Evolutionary conservation across 805 yeast genomes (phyloP).

Genomic region (Saccharomyces cerevisiae): DNA sequence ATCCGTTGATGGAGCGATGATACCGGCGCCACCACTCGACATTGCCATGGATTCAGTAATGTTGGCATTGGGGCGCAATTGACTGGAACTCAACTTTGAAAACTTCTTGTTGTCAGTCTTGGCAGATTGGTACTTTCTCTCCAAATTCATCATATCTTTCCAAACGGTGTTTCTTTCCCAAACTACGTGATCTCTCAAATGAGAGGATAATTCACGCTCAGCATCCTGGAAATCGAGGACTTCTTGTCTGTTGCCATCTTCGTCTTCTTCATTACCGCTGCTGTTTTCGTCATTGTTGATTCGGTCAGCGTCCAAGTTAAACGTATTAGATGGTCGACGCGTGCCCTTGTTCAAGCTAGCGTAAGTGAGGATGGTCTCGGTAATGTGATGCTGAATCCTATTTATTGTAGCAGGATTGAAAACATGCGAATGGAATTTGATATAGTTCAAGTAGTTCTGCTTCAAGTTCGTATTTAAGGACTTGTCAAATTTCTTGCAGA

Average conservation of each 20-base stretch:
- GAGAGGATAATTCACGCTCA: slow-evolving; percentile 39
- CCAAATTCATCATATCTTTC: slow-evolving; percentile 91
- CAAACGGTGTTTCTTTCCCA: slow-evolving; percentile 98
- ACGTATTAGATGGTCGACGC: slow-evolving; percentile 5
- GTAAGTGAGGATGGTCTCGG: slow-evolving; percentile 45
- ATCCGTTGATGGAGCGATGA: not conserved
- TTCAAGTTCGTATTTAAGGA: slow-evolving; percentile 56
- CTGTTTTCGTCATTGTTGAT: not conserved
- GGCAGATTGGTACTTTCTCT: slow-evolving; percentile 78
- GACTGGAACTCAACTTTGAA: not conserved
- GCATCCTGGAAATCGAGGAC: slow-evolving; percentile 33
- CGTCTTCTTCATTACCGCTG: slow-evolving; percentile 1
- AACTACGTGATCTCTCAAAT: slow-evolving; percentile 83
- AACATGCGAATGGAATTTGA: slow-evolving; percentile 42
- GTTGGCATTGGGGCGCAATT: not conserved
- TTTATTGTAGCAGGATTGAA: slow-evolving; percentile 45
- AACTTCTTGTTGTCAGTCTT: slow-evolving; percentile 28
- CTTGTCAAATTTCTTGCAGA: slow-evolving; percentile 87
- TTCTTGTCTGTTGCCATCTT: slow-evolving; percentile 7
- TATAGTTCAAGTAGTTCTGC: slow-evolving; percentile 44
- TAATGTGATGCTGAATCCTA: slow-evolving; percentile 45
- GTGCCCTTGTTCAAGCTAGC: slow-evolving; percentile 36
- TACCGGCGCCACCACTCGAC: not conserved
- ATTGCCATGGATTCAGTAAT: not conserved
- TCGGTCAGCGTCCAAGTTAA: not conserved